Base-by-base conservation (phyloP, 1,284 basidiomycete genomes). In the Heterobasidion annosum region DNA sequence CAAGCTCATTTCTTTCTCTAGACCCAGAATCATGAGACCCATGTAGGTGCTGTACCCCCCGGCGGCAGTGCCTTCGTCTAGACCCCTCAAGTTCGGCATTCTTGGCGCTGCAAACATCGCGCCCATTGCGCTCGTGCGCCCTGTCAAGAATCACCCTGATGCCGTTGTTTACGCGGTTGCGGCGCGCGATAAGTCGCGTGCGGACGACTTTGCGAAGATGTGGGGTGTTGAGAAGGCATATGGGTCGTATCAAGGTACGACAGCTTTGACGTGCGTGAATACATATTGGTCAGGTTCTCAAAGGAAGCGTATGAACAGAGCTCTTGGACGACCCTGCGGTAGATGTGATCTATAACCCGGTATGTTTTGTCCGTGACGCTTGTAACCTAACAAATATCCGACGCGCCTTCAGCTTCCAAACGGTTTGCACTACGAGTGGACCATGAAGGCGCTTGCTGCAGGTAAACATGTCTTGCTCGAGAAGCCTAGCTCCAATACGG, bases 401-500 rank as follows among this genome's bases (percentile, higher is more conserved):
- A 42, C 32, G n/a, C 18, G 55, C 33, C 54, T 51, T 47, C 55
- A 83, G 76, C 72, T 87, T 0, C 85, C 85, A 0, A 86, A 86
- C 58, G 78, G 76, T 2, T 67, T 88, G n/a, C 85, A 89, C 62
- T 85, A 75, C 57, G 85, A 88, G 61, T 90, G 85, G 85, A 83
- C 85, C 1, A 83, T 86, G 77, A 87, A 85, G 59, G 83, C 83
- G 5, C 72, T 90, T 25, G 68, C 70, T 7, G 81, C 82, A 1
- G 82, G 84, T 1, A 89, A 90, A 64, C 85, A 88, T 60, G 85
- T 89, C 12, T 67, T 89, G 3, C 70, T 86, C 7, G 88, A 89
- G 64, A 88, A 88, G 63, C 87, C 85, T 0, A 73, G 77, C 34
- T 70, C 79, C 0, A 65, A 82, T 58, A 83, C 79, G 0, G 78